Evolutionary conservation across 495 filamentous ascomycete genomes (phyloP).

Genomic region (Neurospora tetrasperma): DNA sequence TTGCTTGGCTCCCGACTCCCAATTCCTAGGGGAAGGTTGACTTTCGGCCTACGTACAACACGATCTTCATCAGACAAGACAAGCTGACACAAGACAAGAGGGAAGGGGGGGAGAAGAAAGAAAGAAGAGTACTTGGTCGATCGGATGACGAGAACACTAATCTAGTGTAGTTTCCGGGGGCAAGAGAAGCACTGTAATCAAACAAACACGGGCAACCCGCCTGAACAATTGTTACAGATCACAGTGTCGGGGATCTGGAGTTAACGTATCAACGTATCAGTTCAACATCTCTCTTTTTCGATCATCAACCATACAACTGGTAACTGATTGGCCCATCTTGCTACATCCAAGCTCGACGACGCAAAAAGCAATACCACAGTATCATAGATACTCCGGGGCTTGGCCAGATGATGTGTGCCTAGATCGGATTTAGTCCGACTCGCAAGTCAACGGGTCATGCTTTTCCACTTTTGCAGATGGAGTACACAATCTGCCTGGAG

Average conservation of each 20-base stretch:
- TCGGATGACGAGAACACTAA: background rate
- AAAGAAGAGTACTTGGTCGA: background rate
- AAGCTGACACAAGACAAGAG: background rate
- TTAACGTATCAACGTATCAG: background rate
- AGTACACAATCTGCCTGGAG: background rate
- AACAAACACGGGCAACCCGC: background rate
- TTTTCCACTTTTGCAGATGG: background rate
- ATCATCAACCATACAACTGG: background rate
- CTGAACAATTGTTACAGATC: background rate
- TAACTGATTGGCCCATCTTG: background rate
- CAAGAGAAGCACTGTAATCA: background rate
- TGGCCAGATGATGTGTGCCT: background rate
- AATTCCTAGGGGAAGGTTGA: background rate
- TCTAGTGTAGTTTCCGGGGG: background rate
- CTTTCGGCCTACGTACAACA: background rate
- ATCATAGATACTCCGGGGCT: background rate
- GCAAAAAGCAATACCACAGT: background rate
- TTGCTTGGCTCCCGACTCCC: background rate
- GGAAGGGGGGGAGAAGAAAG: background rate
- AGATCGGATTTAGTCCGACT: background rate
- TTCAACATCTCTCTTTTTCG: background rate
- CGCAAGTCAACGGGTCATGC: background rate
- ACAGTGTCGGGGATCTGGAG: background rate
- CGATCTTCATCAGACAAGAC: background rate
- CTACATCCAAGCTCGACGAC: background rate